A percentile compares a stretch with the other conserved stretches of the same genome.
phyloP scores from a whole-genome alignment of 228 moss, liverwort and hornwort genomes.

The Sphagnum magellanicum region DNA sequence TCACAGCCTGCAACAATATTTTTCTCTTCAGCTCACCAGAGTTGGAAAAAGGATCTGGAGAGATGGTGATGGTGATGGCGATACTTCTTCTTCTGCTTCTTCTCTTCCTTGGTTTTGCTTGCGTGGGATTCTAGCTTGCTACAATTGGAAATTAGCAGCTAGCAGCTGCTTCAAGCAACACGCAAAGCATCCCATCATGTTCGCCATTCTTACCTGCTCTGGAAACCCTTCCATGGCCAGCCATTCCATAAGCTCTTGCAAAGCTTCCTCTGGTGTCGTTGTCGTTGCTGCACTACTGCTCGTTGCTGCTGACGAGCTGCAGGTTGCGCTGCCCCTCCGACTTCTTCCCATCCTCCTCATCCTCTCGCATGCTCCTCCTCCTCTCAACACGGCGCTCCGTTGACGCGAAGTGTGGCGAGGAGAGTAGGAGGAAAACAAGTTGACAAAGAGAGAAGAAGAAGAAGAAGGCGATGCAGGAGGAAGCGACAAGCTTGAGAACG shows the following conservation, averaged over 20 bases:
- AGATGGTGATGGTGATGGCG: background rate
- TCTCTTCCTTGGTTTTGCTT: no score
- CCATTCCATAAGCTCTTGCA: slow-evolving; percentile 53
- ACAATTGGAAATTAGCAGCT: background rate
- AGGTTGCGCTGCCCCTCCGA: slow-evolving; percentile 11
- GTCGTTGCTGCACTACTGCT: slow-evolving; percentile 13
- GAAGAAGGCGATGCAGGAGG: no score
- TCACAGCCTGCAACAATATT: slow-evolving; percentile 34
- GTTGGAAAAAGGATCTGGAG: background rate
- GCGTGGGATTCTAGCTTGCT: no score
- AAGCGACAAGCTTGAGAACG: no score
- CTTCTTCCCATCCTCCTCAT: slow-evolving; percentile 2
- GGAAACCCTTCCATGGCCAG: slow-evolving; percentile 47
- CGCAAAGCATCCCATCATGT: no score
- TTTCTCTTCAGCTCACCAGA: background rate
- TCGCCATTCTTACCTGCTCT: slow-evolving; percentile 23
- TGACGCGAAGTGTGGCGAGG: no score
- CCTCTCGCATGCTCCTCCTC: no score
- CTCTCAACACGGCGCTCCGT: no score
- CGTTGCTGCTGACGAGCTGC: slow-evolving; percentile 22
- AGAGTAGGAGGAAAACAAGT: no score
- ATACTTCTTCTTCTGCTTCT: background rate
- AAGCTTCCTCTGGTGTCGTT: slow-evolving; percentile 23
- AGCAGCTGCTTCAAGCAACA: background rate
- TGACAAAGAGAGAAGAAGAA: no score